phyloP scores from a whole-genome alignment of 2,329 filamentous ascomycete species.

The Fusarium sp. region DNA sequence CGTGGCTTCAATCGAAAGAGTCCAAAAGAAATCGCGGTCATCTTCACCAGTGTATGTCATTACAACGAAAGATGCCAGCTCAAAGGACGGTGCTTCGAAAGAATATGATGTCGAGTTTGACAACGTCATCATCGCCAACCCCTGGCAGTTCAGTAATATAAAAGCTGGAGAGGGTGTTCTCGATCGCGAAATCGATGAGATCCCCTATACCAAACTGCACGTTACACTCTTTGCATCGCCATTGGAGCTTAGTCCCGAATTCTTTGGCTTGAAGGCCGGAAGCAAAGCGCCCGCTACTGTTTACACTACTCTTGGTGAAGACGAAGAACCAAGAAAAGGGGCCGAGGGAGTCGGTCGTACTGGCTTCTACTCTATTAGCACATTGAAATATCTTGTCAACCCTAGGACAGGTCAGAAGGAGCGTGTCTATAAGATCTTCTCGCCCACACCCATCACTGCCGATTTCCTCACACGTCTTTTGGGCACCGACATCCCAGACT shows the following conservation, averaged over 20 bases:
- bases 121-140: constrained; percentile 82
- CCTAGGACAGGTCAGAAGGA: constrained; percentile 63
- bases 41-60: constrained; percentile 59
- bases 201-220: constrained; percentile 88
- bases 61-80: constrained; percentile 45
- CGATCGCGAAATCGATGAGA: constrained; percentile 73
- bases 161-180: constrained; percentile 70
- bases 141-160: constrained; percentile 83
- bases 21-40: constrained; percentile 52
- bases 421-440: constrained; percentile 73
- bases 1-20: constrained; percentile 68
- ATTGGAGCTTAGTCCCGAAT: constrained; percentile 72
- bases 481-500: constrained; percentile 56
- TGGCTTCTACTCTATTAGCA: constrained; percentile 87
- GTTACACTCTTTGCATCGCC: constrained; percentile 90
- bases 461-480: constrained; percentile 64
- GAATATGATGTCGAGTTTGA: constrained; percentile 71
- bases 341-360: constrained; percentile 72
- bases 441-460: constrained; percentile 61
- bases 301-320: constrained; percentile 79
- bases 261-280: constrained; percentile 73
- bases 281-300: constrained; percentile 74
- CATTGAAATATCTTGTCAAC: constrained; percentile 71
- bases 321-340: constrained; percentile 61
- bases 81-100: constrained; percentile 40